These are phyloP conservation scores for Penicillium sp. DNA, from an alignment of 2,329 filamentous ascomycete species.

Conservation along the genomic window DNA sequence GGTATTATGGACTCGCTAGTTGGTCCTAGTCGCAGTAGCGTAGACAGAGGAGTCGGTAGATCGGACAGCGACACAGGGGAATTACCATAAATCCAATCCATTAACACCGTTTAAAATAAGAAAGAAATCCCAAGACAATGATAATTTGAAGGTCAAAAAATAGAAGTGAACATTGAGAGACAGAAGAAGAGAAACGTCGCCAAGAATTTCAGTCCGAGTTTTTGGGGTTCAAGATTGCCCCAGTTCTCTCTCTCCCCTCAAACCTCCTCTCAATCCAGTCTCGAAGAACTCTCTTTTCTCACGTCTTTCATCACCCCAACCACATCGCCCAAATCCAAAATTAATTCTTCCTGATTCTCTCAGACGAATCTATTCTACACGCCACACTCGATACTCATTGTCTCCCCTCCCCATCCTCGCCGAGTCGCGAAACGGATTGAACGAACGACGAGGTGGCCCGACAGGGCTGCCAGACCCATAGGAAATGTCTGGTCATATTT, in stretches of 20 bases:
- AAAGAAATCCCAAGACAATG: too few relatives aligned
- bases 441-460: constrained; percentile 34
- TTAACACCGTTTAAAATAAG: too few relatives aligned
- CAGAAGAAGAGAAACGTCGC: background rate
- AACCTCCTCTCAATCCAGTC: constrained; percentile 21
- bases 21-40: constrained; percentile 21
- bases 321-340: background rate
- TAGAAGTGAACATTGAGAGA: too few relatives aligned
- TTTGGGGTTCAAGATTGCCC: background rate
- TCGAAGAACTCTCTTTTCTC: constrained; percentile 14
- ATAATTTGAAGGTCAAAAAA: background rate
- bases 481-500: constrained; percentile 42
- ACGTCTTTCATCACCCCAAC: constrained; percentile 10
- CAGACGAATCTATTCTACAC: background rate
- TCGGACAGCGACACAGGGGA: background rate
- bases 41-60: constrained; percentile 17
- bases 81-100: background rate
- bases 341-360: background rate
- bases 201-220: constrained; percentile 12
- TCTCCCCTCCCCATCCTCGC: constrained; percentile 16
- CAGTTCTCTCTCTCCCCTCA: constrained; percentile 8
- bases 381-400: background rate
- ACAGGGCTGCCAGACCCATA: constrained; percentile 37
- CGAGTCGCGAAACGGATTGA: constrained; percentile 31
- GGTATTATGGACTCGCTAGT: constrained; percentile 6